Evolutionary conservation across 2,329 filamentous ascomycete genomes (phyloP).

Genomic region (Fusarium sp.): DNA sequence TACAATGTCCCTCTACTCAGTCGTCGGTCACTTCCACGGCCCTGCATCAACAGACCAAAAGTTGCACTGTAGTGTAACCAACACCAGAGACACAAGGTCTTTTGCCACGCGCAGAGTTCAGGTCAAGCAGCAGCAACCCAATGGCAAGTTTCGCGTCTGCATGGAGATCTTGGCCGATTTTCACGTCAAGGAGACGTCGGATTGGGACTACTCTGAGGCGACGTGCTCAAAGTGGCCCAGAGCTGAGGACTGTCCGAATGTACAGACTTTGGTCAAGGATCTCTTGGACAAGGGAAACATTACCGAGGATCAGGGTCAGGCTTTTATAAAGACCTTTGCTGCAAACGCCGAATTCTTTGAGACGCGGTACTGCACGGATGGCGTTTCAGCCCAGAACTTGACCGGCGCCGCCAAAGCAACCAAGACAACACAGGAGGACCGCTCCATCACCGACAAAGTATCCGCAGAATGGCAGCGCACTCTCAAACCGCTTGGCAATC

Average conservation of each 20-base stretch:
- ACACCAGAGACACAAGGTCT: conserved; percentile 57
- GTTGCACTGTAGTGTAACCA: conserved; percentile 51
- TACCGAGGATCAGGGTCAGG: conserved; percentile 35
- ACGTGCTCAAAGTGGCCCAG: conserved; percentile 49
- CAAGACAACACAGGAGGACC: conserved; percentile 50
- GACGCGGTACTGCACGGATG: conserved; percentile 51
- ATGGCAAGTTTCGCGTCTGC: conserved; percentile 53
- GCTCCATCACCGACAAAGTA: conserved; percentile 49
- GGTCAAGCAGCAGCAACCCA: conserved; percentile 54
- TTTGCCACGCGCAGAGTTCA: conserved; percentile 61
- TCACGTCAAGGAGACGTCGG: conserved; percentile 52
- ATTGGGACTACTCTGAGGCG: conserved; percentile 53
- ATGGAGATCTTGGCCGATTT: conserved; percentile 60
- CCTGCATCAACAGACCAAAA: conserved; percentile 56
- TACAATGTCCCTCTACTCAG: conserved; percentile 57
- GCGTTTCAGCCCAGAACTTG: conserved; percentile 58
- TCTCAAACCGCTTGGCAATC: conserved; percentile 28
- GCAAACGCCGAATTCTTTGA: conserved; percentile 50
- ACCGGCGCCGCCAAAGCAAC: conserved; percentile 54
- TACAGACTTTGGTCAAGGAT: neutral
- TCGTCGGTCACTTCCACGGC: conserved; percentile 59
- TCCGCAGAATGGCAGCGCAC: conserved; percentile 57
- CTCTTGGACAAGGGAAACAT: conserved; percentile 44
- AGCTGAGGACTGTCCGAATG: conserved; percentile 42
- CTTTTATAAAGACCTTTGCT: conserved; percentile 46